phyloP scores from a whole-genome alignment of 2,329 filamentous ascomycete genomes.

The Alternaria brassicae region DNA sequence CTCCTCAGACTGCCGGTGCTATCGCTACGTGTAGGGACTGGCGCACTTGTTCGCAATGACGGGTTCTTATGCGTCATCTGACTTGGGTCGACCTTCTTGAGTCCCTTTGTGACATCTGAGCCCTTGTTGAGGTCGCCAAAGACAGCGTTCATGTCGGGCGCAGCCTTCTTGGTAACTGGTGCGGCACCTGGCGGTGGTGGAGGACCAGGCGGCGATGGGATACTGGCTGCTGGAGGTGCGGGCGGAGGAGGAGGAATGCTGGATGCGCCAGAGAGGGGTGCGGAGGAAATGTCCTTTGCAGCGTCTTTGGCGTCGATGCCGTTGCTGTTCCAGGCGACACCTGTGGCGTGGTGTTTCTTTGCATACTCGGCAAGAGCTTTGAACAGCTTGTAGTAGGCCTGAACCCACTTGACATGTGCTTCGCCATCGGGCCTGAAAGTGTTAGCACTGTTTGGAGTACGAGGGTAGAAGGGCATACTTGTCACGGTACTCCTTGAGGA shows the following conservation, averaged over 20 bases:
- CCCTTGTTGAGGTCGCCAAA: slow-evolving; percentile 93
- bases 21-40: slow-evolving; percentile 67
- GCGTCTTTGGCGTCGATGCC: slow-evolving; percentile 74
- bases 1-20: slow-evolving; percentile 61
- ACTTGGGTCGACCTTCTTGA: slow-evolving; percentile 92
- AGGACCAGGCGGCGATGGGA: slow-evolving; percentile 68
- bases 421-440: slow-evolving; percentile 64
- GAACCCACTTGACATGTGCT: slow-evolving; percentile 84
- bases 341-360: slow-evolving; percentile 79
- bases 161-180: slow-evolving; percentile 59
- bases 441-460: slow-evolving; percentile 21
- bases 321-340: slow-evolving; percentile 86
- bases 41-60: slow-evolving; percentile 74
- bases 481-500: slow-evolving; percentile 89
- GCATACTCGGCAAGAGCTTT: slow-evolving; percentile 83
- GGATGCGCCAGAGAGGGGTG: slow-evolving; percentile 55
- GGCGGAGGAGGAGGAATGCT: slow-evolving; percentile 71
- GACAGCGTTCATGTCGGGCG: slow-evolving; percentile 78
- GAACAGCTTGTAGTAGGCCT: slow-evolving; percentile 91
- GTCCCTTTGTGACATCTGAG: slow-evolving; percentile 81
- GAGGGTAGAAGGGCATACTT: slow-evolving; percentile 59
- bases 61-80: slow-evolving; percentile 99
- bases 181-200: slow-evolving; percentile 67
- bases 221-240: slow-evolving; percentile 65
- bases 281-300: slow-evolving; percentile 64